These are phyloP conservation scores for Salmacisia buchloeana DNA, from an alignment of 1,284 basidiomycete genomes.

Conservation along the genomic window DNA sequence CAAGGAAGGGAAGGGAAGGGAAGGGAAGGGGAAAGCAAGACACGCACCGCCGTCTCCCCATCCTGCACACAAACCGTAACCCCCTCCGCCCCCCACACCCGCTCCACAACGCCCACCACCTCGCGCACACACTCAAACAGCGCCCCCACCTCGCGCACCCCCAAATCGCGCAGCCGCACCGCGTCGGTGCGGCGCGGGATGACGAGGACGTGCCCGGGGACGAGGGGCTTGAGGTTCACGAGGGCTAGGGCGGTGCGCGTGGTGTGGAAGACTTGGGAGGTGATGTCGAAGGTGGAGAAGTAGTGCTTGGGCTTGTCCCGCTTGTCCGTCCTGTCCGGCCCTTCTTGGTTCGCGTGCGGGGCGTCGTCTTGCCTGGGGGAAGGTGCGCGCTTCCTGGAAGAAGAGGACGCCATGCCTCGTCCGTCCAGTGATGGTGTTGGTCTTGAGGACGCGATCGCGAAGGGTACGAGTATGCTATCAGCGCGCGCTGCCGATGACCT, in stretches of 20 bases:
- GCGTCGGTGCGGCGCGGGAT: constrained; percentile 31
- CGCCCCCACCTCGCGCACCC: constrained; percentile 20
- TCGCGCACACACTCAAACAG: constrained; percentile 41
- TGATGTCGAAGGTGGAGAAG: constrained; percentile 33
- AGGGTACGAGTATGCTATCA: too few species aligned
- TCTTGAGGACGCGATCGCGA: too few species aligned
- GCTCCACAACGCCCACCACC: constrained; percentile 31
- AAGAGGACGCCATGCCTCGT: too few species aligned
- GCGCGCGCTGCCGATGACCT: too few species aligned
- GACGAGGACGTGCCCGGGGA: constrained; percentile 44
- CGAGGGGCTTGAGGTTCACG: constrained; percentile 49
- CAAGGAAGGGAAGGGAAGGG: not conserved
- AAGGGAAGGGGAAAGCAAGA: not conserved
- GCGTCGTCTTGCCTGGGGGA: too few species aligned
- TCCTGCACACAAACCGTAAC: constrained; percentile 46
- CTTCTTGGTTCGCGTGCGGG: too few species aligned
- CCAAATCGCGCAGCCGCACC: constrained; percentile 30
- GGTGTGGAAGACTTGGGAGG: constrained; percentile 10
- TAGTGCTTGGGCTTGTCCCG: too few species aligned
- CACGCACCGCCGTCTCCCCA: constrained; percentile 27
- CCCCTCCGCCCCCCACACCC: constrained; percentile 32
- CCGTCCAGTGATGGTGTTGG: too few species aligned
- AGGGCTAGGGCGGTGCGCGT: constrained; percentile 20
- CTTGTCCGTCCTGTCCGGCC: too few species aligned
- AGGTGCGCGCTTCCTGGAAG: too few species aligned